These are phyloP conservation scores for Xylaria sp. DNA, from an alignment of 2,329 filamentous ascomycete genomes.

Conservation along the genomic window DNA sequence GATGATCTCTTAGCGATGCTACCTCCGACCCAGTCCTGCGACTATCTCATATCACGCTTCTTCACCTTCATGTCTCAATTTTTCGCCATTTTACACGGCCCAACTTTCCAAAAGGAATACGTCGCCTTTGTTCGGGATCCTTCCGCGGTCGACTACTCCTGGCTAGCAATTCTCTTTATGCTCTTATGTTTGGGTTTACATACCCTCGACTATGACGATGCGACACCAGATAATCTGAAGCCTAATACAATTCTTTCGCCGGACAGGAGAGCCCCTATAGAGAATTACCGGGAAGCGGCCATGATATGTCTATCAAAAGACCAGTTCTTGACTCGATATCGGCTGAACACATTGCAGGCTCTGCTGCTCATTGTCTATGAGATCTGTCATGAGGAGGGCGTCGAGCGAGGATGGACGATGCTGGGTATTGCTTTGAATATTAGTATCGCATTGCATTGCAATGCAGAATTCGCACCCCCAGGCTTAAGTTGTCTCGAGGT, in stretches of 20 bases:
- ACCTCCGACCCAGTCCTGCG: conserved; percentile 20
- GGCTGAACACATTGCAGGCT: conserved; percentile 28
- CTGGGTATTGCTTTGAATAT: conserved; percentile 32
- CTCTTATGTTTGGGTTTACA: conserved; percentile 27
- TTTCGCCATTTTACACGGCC: conserved; percentile 31
- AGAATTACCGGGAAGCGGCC: conserved; percentile 27
- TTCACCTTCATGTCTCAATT: conserved; percentile 29
- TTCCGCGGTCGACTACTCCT: conserved; percentile 24
- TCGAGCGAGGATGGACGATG: conserved; percentile 32
- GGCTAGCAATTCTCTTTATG: conserved; percentile 32
- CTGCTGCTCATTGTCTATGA: conserved; percentile 30
- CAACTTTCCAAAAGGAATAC: conserved; percentile 33
- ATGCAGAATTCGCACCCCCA: conserved; percentile 20
- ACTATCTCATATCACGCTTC: conserved; percentile 26
- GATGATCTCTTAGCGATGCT: conserved; percentile 26
- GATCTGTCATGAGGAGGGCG: conserved; percentile 31
- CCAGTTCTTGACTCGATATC: conserved; percentile 32
- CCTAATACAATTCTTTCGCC: conserved; percentile 9
- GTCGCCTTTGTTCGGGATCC: conserved; percentile 26
- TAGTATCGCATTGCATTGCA: conserved; percentile 34
- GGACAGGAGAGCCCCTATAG: conserved; percentile 1
- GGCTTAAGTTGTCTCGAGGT: conserved; percentile 21
- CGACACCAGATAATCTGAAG: conserved; percentile 9
- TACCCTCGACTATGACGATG: conserved; percentile 26
- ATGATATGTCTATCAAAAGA: conserved; percentile 32